Percentiles rank a stretch among this genome's conserved stretches.
Evolutionary conservation across 306 rosid genomes (phyloP).

Genomic region (Carpinus fangiana): DNA sequence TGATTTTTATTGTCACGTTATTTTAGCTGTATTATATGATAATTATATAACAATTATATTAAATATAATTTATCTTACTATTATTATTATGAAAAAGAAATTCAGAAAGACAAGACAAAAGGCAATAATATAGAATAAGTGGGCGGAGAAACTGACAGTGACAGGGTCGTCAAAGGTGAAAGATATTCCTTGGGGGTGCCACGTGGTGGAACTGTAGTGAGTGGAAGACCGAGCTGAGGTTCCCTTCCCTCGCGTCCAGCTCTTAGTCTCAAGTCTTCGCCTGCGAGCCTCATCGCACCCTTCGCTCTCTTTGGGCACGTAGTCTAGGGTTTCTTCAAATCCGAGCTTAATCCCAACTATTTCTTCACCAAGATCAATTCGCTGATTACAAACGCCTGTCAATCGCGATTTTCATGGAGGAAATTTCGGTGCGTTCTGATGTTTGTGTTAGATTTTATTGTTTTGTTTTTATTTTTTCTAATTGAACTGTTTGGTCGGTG

Average conservation of each 20-base stretch:
- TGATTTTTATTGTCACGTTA: no score
- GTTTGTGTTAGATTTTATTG: background rate
- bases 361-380: conserved; percentile 1
- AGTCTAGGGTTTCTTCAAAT: conserved; percentile 34
- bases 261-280: background rate
- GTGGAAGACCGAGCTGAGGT: conserved; percentile 33
- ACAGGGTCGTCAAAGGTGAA: conserved; percentile 24
- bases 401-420: conserved; percentile 32
- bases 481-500: background rate
- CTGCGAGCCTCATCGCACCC: background rate
- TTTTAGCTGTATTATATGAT: no score
- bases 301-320: background rate
- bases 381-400: background rate
- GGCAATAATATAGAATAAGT: no score
- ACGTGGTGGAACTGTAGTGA: conserved; percentile 43
- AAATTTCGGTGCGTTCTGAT: background rate
- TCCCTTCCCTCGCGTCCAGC: conserved; percentile 2
- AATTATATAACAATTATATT: no score
- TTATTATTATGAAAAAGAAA: no score
- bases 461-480: background rate
- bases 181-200: conserved; percentile 30
- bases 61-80: no score
- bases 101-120: no score
- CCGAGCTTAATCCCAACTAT: background rate
- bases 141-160: background rate